phyloP scores from a whole-genome alignment of 306 rosid species.

The Trifolium fragiferum region DNA sequence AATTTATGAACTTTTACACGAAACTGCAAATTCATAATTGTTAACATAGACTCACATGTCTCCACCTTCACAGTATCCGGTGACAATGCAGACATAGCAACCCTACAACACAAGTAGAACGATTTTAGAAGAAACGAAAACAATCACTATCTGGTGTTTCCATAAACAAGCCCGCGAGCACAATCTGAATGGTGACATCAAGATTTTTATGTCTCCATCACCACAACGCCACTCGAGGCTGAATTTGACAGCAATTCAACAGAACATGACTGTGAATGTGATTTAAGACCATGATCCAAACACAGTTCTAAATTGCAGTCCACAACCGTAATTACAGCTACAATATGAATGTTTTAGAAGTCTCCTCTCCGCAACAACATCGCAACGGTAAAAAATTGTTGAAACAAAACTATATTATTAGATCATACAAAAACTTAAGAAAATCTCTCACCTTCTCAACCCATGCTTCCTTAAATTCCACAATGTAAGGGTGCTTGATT shows the following conservation, averaged over 20 bases:
- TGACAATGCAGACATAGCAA: constrained; percentile 98
- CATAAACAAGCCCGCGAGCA: neutral
- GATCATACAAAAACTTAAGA: too few relatives aligned
- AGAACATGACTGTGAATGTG: neutral
- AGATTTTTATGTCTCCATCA: neutral
- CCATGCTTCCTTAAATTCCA: constrained; percentile 98
- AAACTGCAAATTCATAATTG: constrained; percentile 28
- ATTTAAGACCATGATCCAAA: neutral
- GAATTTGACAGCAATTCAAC: neutral
- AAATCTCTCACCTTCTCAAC: constrained; percentile 85
- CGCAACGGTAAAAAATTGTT: neutral
- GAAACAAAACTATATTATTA: constrained; percentile 34
- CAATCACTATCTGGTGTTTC: neutral
- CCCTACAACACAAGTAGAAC: constrained; percentile 69
- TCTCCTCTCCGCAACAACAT: neutral
- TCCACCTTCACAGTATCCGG: constrained; percentile 99
- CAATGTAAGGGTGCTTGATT: constrained; percentile 92
- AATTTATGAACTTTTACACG: constrained; percentile 24
- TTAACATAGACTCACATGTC: constrained; percentile 78
- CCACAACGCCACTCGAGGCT: neutral
- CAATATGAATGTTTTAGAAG: neutral
- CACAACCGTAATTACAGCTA: neutral
- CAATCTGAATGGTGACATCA: neutral
- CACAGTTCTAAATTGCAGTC: neutral
- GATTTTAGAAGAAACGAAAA: constrained; percentile 27